Evolutionary conservation across 2,329 filamentous ascomycete species (phyloP), one percentile per base, ranked within the genome.

Genomic region (Pestalotiopsis sp.): DNA sequence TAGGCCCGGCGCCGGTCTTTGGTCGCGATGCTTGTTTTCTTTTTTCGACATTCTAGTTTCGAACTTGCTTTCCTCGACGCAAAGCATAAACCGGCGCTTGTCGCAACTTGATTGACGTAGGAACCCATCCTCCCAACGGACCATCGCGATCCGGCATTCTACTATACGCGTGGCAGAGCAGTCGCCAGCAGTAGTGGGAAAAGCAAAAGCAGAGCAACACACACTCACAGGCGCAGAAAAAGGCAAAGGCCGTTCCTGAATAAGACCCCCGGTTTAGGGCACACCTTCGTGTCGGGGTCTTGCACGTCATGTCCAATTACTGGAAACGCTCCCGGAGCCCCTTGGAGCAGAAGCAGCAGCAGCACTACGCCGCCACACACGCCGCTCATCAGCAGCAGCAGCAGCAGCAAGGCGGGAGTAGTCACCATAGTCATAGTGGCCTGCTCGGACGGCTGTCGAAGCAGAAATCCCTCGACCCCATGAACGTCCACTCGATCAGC

Each of bases 401-500:
- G 23, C 58, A 36, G 58, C 27, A 61, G 27, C 27, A 38, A 17
- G 17, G 38, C 27, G n/a, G 38, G 36, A 31, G 11, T 17, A 11
- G 17, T 20, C 17, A 27, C 11, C 36, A 14, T 39, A 17, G n/a
- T 36, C 7, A 11, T 39, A 5, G 23, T 63, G 38, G 39, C 61
- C 4, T 27, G 9, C 5, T 49, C n/a, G n/a, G 23, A 36, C 20
- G 31, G 38, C 20, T 45, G 36, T 64, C 61, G 9, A 52, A 49
- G 17, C n/a, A 36, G 38, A 25, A 36, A 57, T 27, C 25, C 17
- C 23, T 13, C 6, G 20, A 36, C 20, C 39, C 31, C 41, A 11
- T 49, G 68, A 69, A 65, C 20, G 62, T 69, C 31, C 65, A 62
- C 36, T 69, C 68, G 12, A 39, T 69, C 25, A 64, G 31, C 23